Evolutionary conservation across 2,329 filamentous ascomycete species (phyloP).

Genomic region (Canariomyces notabilis): DNA sequence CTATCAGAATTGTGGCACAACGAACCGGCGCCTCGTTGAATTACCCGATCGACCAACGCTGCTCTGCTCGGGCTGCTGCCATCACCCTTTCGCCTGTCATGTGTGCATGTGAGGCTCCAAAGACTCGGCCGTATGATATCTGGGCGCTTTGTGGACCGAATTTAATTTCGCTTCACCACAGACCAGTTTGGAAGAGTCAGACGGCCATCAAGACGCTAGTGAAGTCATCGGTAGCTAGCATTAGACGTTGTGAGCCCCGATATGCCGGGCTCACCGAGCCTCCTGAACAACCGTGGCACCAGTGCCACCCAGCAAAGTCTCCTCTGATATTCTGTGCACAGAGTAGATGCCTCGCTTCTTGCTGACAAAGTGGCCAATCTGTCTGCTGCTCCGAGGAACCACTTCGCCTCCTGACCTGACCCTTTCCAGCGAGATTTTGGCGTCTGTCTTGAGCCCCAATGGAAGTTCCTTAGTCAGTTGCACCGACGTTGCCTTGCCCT

Average conservation of each 20-base stretch:
- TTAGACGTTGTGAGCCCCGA: not conserved
- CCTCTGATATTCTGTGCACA: conserved; percentile 70
- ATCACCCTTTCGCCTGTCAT: not conserved
- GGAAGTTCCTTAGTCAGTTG: conserved; percentile 49
- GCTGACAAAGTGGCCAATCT: conserved; percentile 72
- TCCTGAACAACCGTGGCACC: conserved; percentile 18
- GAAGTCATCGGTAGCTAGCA: not conserved
- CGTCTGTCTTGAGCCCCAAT: conserved; percentile 62
- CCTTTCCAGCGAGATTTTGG: conserved; percentile 49
- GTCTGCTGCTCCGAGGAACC: conserved; percentile 61
- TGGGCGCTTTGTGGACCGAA: no score
- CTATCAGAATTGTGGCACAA: not conserved
- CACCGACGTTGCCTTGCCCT: conserved; percentile 21
- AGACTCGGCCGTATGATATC: not conserved
- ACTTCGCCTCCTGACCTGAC: conserved; percentile 65
- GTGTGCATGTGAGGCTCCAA: not conserved
- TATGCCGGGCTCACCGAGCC: conserved; percentile 13
- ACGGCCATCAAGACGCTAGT: no score
- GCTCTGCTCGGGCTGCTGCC: not conserved
- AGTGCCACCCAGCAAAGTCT: conserved; percentile 23
- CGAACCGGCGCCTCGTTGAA: not conserved
- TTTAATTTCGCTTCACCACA: no score
- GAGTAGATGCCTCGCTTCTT: conserved; percentile 79
- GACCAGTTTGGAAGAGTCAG: no score
- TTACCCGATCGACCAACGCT: not conserved